Evolutionary conservation across 495 filamentous ascomycete genomes (phyloP).

Genomic region (Talaromyces trachyspermus): DNA sequence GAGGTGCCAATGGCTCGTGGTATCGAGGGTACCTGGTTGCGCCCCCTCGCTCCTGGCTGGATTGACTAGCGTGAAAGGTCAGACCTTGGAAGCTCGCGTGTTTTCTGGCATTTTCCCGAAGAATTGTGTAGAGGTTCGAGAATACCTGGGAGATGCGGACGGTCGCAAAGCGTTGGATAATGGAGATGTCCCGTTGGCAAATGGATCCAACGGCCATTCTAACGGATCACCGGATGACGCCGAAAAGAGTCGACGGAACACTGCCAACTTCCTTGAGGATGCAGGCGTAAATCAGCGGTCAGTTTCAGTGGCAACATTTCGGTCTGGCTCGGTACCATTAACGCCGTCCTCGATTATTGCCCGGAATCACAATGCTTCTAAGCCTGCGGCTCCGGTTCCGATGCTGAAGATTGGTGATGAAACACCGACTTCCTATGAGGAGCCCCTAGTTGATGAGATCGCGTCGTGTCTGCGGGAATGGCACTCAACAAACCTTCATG

Average conservation of each 20-base stretch:
- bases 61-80: constrained; percentile 82
- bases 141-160: constrained; percentile 59
- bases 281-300: constrained; percentile 12
- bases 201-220: constrained; percentile 11
- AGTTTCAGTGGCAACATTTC: constrained; percentile 21
- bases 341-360: constrained; percentile 27
- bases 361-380: constrained; percentile 50
- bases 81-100: constrained; percentile 88
- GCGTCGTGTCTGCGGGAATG: constrained; percentile 93
- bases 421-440: constrained; percentile 76
- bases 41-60: constrained; percentile 90
- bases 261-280: constrained; percentile 18
- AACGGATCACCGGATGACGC: constrained; percentile 21
- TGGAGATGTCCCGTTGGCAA: constrained; percentile 16
- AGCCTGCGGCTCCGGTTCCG: constrained; percentile 86
- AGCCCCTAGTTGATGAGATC: constrained; percentile 95
- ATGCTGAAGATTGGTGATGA: constrained; percentile 98
- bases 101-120: constrained; percentile 96
- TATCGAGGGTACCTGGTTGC: constrained; percentile 91
- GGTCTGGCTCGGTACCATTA: constrained; percentile 25
- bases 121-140: constrained; percentile 81
- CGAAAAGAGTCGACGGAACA: constrained; percentile 12
- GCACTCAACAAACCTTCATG: constrained; percentile 95
- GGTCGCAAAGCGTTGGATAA: constrained; percentile 27
- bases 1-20: constrained; percentile 80